phyloP scores from a whole-genome alignment of 768 basidiomycete species.

The Collybia sordida region DNA sequence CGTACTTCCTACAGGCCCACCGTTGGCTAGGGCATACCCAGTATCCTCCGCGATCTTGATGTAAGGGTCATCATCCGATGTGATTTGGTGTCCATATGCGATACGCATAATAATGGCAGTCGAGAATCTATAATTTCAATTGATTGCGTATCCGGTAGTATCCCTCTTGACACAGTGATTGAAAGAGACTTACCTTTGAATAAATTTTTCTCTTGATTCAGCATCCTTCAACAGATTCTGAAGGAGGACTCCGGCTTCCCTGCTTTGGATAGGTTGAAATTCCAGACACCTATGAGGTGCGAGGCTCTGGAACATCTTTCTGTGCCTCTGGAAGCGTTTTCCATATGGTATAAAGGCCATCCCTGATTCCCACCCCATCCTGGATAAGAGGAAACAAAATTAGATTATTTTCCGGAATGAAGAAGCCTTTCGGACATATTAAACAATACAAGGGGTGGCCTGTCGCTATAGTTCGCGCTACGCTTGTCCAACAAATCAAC shows the following conservation, averaged over 20 bases:
- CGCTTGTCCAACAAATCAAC: conserved; percentile 17
- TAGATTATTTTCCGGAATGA: too few species aligned
- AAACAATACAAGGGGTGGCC: conserved; percentile 14
- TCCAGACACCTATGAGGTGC: conserved; percentile 8
- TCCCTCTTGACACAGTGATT: conserved; percentile 11
- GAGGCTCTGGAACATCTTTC: conserved; percentile 13
- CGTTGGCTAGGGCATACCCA: conserved; percentile 17
- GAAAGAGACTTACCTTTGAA: not conserved
- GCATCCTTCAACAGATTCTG: conserved; percentile 11
- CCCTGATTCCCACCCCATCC: conserved; percentile 15
- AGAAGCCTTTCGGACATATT: conserved; percentile 2
- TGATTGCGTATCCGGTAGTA: not conserved
- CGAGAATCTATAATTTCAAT: conserved; percentile 8
- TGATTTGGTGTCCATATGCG: conserved; percentile 17
- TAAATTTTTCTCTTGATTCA: not conserved
- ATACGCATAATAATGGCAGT: conserved; percentile 16
- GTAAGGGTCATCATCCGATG: conserved; percentile 14
- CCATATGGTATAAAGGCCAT: conserved; percentile 16
- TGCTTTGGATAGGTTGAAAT: conserved; percentile 11
- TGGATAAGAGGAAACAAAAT: conserved; percentile 1
- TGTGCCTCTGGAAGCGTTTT: conserved; percentile 14
- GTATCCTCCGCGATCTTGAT: conserved; percentile 15
- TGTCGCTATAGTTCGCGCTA: conserved; percentile 15
- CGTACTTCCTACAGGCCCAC: conserved; percentile 14
- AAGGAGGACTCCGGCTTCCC: conserved; percentile 12